Evolutionary conservation across 768 basidiomycete genomes (phyloP).

Genomic region (Russula sp.): DNA sequence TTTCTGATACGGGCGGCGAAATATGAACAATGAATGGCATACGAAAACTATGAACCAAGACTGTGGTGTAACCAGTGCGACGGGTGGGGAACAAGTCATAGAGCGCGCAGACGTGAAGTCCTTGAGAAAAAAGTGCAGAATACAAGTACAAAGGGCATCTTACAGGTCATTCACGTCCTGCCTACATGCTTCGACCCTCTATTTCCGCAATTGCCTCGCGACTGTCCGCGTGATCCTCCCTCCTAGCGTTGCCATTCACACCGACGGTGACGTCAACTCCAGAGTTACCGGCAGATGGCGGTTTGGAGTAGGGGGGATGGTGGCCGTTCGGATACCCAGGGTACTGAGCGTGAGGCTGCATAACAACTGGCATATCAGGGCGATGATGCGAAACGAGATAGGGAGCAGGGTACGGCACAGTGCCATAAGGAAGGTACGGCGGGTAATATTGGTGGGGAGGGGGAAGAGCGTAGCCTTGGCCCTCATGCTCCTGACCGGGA

Average conservation of each 20-base stretch:
- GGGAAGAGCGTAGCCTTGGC: constrained; percentile 37
- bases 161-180: constrained; percentile 25
- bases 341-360: constrained; percentile 29
- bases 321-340: constrained; percentile 39
- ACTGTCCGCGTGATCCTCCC: constrained; percentile 25
- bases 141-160: constrained; percentile 27
- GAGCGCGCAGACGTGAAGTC: constrained; percentile 6
- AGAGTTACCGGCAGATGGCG: constrained; percentile 38
- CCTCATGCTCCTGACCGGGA: constrained; percentile 39
- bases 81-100: constrained; percentile 2
- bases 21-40: constrained; percentile 17
- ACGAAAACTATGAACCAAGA: constrained; percentile 4
- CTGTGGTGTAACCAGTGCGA: constrained; percentile 6
- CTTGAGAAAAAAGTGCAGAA: constrained; percentile 16
- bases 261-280: constrained; percentile 32
- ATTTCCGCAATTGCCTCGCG: constrained; percentile 27
- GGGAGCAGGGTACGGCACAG: constrained; percentile 46
- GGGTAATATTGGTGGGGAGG: constrained; percentile 45
- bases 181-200: constrained; percentile 28
- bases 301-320: constrained; percentile 42
- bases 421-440: constrained; percentile 47
- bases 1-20: constrained; percentile 11
- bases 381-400: constrained; percentile 46
- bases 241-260: constrained; percentile 28
- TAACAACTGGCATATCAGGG: constrained; percentile 32